Evolutionary conservation across 208 protist genomes (phyloP).

Genomic region (Balamuthia mandrillaris): DNA sequence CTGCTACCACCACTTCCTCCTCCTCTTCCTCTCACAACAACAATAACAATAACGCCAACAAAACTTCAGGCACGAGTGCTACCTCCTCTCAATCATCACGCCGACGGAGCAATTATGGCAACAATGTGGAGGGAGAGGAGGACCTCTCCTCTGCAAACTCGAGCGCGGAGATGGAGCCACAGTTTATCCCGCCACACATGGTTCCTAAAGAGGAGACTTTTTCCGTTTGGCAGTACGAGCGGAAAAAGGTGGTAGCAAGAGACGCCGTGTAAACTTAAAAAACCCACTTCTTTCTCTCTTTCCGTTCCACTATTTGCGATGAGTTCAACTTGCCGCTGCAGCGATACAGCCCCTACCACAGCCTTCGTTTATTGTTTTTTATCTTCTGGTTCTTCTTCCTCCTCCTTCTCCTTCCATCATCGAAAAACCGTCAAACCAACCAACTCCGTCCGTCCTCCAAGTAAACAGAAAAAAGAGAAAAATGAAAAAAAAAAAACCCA

Average conservation of each 20-base stretch:
- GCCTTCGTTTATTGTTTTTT: no score
- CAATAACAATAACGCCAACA: not conserved
- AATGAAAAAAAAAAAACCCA: no score
- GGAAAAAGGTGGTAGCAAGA: not conserved
- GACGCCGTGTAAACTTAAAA: not conserved
- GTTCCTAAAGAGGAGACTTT: not conserved
- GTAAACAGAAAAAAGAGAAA: no score
- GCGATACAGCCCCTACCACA: no score
- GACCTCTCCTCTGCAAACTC: not conserved
- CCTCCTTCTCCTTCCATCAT: no score
- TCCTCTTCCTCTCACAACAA: not conserved
- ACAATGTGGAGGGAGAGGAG: not conserved
- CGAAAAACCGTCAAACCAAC: no score
- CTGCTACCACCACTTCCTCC: not conserved
- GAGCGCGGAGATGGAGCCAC: not conserved
- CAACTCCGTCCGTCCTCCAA: no score
- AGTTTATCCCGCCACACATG: conserved; percentile 3
- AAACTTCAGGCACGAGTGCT: not conserved
- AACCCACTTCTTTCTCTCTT: no score
- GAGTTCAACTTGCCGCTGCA: no score
- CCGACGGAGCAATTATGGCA: not conserved
- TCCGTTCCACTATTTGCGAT: no score
- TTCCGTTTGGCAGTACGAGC: conserved; percentile 2
- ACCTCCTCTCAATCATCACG: not conserved
- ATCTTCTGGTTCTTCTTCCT: no score